Base-by-base conservation (phyloP, 2,329 filamentous ascomycete genomes). In the Arachnomyces sp. region DNA sequence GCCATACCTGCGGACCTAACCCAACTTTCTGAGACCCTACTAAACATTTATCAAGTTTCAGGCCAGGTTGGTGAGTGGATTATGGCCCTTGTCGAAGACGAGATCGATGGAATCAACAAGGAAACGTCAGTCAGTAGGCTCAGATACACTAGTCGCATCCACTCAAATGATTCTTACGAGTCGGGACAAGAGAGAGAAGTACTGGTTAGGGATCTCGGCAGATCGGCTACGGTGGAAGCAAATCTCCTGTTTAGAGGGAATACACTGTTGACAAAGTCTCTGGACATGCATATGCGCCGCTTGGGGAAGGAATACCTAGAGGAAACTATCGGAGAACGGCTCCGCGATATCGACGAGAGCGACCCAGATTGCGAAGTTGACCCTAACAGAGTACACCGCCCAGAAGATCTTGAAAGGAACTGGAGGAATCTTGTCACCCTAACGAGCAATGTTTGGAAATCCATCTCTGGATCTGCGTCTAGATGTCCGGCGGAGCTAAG, bases 181-280 rank as follows among this genome's bases (percentile, higher is more conserved):
- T 65, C 67, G 5, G 66, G 58, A 12, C 71, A 74, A 46, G 77
- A 82, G 44, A 55, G 67, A 39, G 78, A 82, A 55, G 62, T 80
- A 12, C 67, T 82, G 13, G 75, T 82, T 8, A 66, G 78, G 43
- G 78, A 82, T 52, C 66, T 82, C 56, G 77, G 77, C 44, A 77
- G 79, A 53, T 78, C 76, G 33, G 78, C 78, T 16, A 78, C 77
- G 12, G 66, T 80, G 33, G 92, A 98, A 60, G 92, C 90, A 4
- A 98, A 96, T 52, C 72, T 98, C 1, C 77, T 98, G 3, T 98
- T 98, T 65, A 79, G 92, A 28, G 92, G 92, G 45, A 98, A 98
- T 55, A 93, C 92, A 0, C 69, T 98, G 7, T 73, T 96, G 18
- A 98, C 92, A 0, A 93, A 95, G 60, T 83, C 89, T 1, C 73